phyloP scores from a whole-genome alignment of 345 rosid species.

The Aethionema arabicum region DNA sequence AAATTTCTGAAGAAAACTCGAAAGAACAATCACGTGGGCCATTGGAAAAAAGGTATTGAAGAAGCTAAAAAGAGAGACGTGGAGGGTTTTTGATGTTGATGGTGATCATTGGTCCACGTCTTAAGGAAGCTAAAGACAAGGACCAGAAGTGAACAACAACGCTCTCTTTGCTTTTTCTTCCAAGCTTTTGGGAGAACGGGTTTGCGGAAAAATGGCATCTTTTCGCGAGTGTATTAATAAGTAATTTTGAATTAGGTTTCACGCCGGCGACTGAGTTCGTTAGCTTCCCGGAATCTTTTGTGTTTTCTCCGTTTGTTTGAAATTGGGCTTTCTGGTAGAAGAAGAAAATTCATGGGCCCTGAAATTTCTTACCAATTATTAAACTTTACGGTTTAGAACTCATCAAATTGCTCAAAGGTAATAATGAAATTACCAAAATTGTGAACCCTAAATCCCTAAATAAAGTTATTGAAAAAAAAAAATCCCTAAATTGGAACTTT shows the following conservation, averaged over 20 bases:
- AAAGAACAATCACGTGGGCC: slow-evolving; percentile 24
- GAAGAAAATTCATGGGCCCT: not conserved
- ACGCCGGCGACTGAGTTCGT: slow-evolving; percentile 26
- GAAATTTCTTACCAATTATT: not conserved
- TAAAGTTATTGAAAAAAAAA: too few species aligned
- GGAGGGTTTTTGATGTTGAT: slow-evolving; percentile 27
- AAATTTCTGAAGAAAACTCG: slow-evolving; percentile 4
- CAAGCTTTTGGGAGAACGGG: slow-evolving; percentile 34
- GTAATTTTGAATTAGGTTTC: slow-evolving; percentile 29
- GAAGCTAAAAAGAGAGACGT: slow-evolving; percentile 14
- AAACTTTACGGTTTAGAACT: too few species aligned
- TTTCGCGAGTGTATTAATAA: not conserved
- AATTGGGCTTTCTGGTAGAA: slow-evolving; percentile 18
- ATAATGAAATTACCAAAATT: too few species aligned
- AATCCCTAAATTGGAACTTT: too few species aligned
- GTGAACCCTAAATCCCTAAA: too few species aligned
- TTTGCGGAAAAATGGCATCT: slow-evolving; percentile 28
- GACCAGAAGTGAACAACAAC: slow-evolving; percentile 28
- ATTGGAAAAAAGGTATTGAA: slow-evolving; percentile 20
- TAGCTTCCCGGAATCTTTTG: slow-evolving; percentile 18
- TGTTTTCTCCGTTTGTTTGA: not conserved
- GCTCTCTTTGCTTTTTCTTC: slow-evolving; percentile 24
- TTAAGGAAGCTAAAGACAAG: slow-evolving; percentile 29
- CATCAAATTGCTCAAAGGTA: too few species aligned
- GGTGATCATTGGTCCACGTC: slow-evolving; percentile 42